Evolutionary conservation across 805 yeast species (phyloP).

Genomic region (Saturnispora diversa): DNA sequence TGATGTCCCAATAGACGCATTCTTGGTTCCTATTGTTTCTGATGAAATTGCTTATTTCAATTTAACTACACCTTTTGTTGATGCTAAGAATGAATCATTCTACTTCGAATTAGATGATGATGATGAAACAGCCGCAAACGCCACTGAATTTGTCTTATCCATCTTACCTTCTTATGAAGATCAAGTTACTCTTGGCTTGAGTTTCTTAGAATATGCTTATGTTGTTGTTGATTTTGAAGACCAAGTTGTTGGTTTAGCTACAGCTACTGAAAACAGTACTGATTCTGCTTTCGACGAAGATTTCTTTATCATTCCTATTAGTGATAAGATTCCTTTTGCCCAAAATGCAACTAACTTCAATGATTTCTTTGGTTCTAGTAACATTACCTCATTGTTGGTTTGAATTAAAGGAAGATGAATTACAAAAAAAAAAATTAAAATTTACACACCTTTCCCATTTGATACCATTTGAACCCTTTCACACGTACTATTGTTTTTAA

Average conservation of each 20-base stretch:
- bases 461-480: background rate
- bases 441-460: slow-evolving; percentile 1
- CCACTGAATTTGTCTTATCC: slow-evolving; percentile 8
- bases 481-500: background rate
- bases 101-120: background rate
- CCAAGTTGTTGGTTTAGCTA: slow-evolving; percentile 35
- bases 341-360: slow-evolving; percentile 9
- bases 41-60: slow-evolving; percentile 11
- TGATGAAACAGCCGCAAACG: background rate
- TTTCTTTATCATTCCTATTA: slow-evolving; percentile 2
- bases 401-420: too few relatives aligned
- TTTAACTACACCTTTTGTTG: background rate
- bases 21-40: slow-evolving; percentile 5
- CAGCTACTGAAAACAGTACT: background rate
- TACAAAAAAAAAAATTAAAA: too few relatives aligned
- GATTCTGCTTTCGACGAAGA: slow-evolving; percentile 2
- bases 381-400: slow-evolving; percentile 3
- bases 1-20: slow-evolving; percentile 34
- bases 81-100: slow-evolving; percentile 9
- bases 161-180: slow-evolving; percentile 12
- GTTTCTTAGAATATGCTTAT: slow-evolving; percentile 33
- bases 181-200: slow-evolving; percentile 7
- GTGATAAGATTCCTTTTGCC: slow-evolving; percentile 7
- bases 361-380: slow-evolving; percentile 5
- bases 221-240: slow-evolving; percentile 42